Conservation (phyloP, 1,284 basidiomycete genomes). For the Phylloboletellus chloephorus region DNA sequence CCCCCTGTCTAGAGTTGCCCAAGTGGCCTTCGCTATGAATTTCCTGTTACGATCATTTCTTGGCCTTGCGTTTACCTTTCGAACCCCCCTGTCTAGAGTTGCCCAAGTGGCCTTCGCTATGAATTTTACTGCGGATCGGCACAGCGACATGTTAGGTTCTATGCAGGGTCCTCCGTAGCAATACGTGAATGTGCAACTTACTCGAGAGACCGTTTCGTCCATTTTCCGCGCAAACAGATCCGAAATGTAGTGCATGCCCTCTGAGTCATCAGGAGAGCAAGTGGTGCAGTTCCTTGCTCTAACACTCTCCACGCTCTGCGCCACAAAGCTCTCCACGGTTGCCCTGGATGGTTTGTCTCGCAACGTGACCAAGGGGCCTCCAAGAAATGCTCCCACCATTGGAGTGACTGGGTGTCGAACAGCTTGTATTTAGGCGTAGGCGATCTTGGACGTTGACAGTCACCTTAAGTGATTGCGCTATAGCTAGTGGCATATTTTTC, state of each 20-base stretch:
- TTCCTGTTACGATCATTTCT: not conserved
- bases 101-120: no score
- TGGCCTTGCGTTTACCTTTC: no score
- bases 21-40: no score
- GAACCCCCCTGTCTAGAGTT: no score
- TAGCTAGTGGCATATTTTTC: not conserved
- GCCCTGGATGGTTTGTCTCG: constrained; percentile 16
- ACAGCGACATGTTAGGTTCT: constrained; percentile 4
- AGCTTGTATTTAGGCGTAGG: not conserved
- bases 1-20: no score
- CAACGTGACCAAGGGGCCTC: constrained; percentile 8
- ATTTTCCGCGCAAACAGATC: constrained; percentile 14
- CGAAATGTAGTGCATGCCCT: constrained; percentile 17
- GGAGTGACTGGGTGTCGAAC: not conserved
- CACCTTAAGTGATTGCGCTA: no score
- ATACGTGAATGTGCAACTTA: constrained; percentile 3
- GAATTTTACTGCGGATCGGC: no score
- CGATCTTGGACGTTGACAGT: constrained; percentile 3
- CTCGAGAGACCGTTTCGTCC: constrained; percentile 15
- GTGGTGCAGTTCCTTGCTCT: constrained; percentile 1
- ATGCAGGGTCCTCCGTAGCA: not conserved
- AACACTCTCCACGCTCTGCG: constrained; percentile 9
- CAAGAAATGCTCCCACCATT: constrained; percentile 23
- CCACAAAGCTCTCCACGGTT: constrained; percentile 8
- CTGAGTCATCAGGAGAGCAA: constrained; percentile 10